Percentiles rank a stretch among this genome's conserved stretches.
These are phyloP conservation scores for Suhomyces canberraensis DNA, from an alignment of 805 yeast genomes.

Conservation along the genomic window DNA sequence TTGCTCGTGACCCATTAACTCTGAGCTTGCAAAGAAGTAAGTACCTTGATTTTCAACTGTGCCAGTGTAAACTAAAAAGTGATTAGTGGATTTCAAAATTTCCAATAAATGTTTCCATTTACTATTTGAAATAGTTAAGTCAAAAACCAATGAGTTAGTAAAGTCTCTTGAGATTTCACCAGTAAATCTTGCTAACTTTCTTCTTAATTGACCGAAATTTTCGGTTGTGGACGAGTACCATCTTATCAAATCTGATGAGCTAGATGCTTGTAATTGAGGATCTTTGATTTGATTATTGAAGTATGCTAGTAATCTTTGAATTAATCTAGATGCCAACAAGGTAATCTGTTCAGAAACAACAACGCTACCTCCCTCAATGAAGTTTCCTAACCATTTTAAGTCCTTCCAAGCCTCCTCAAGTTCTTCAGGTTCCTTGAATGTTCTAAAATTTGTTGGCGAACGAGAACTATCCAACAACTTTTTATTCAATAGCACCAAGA, in stretches of 20 bases:
- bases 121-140: constrained; percentile 45
- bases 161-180: constrained; percentile 64
- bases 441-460: constrained; percentile 60
- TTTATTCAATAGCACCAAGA: constrained; percentile 65
- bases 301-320: constrained; percentile 66
- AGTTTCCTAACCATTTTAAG: constrained; percentile 71
- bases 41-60: constrained; percentile 70
- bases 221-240: constrained; percentile 71
- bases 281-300: constrained; percentile 63
- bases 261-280: constrained; percentile 48
- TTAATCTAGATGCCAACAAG: constrained; percentile 59
- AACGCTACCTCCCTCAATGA: constrained; percentile 75
- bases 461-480: constrained; percentile 77
- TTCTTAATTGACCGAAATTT: constrained; percentile 69
- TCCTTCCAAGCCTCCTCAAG: constrained; percentile 79
- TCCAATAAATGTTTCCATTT: constrained; percentile 51
- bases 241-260: constrained; percentile 42
- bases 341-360: constrained; percentile 78
- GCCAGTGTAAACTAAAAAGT: constrained; percentile 74
- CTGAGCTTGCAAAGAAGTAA: constrained; percentile 74
- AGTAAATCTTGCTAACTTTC: constrained; percentile 79
- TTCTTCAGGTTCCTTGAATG: constrained; percentile 89
- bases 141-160: constrained; percentile 67
- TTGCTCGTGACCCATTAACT: constrained; percentile 40
- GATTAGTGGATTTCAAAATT: constrained; percentile 60